Conservation (phyloP, 495 filamentous ascomycete genomes). For the Tetracladium marchalianum region DNA sequence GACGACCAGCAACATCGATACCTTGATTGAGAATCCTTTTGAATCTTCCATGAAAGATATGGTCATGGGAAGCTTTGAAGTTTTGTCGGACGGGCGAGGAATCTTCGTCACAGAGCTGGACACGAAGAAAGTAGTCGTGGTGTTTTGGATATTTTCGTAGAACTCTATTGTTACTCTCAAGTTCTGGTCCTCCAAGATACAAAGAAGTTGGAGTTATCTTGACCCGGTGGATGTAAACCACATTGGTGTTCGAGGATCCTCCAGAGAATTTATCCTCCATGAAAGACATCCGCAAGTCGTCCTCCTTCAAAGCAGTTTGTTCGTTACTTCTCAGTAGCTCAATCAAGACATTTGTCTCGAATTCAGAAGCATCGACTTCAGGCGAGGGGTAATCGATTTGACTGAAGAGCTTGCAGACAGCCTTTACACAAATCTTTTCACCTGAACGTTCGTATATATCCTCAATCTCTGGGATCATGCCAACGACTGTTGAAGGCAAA, state of each 20-base stretch:
- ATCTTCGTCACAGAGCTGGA: slow-evolving; percentile 65
- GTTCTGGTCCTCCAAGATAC: slow-evolving; percentile 59
- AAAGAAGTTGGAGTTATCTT: slow-evolving; percentile 56
- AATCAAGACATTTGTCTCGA: slow-evolving; percentile 31
- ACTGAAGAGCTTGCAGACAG: slow-evolving; percentile 35
- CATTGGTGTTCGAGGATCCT: slow-evolving; percentile 16
- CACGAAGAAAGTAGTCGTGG: slow-evolving; percentile 56
- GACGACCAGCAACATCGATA: slow-evolving; percentile 51
- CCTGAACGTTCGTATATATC: slow-evolving; percentile 9
- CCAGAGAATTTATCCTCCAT: background rate
- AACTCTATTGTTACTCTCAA: slow-evolving; percentile 62
- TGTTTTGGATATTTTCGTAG: slow-evolving; percentile 56
- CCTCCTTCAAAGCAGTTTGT: slow-evolving; percentile 19
- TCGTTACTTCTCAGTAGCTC: slow-evolving; percentile 26
- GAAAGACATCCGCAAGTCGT: background rate
- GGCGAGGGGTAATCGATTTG: slow-evolving; percentile 39
- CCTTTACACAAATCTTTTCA: slow-evolving; percentile 26
- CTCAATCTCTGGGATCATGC: slow-evolving; percentile 25
- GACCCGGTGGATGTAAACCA: slow-evolving; percentile 42
- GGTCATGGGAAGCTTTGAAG: slow-evolving; percentile 37
- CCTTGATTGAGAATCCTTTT: slow-evolving; percentile 40
- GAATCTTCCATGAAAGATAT: slow-evolving; percentile 47
- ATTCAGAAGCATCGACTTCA: slow-evolving; percentile 28
- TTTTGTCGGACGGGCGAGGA: slow-evolving; percentile 51
- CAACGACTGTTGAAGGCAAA: slow-evolving; percentile 29